phyloP scores from a whole-genome alignment of 2,329 filamentous ascomycete species.

The Lizonia empirigonia region DNA sequence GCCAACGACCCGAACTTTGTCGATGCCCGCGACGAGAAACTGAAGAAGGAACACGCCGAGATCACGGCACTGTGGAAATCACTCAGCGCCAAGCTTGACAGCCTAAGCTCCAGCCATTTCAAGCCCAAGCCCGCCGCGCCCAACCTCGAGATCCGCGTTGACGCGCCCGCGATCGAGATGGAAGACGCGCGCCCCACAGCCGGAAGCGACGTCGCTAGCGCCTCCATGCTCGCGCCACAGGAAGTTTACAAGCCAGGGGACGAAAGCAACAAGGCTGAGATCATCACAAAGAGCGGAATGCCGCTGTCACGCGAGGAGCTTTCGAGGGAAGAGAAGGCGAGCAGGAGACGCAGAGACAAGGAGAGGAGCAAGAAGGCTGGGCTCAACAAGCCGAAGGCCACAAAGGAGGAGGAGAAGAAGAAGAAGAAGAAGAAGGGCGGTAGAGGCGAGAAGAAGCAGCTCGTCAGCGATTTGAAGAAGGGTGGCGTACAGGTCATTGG shows the following conservation, averaged over 20 bases:
- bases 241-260: constrained; percentile 88
- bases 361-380: constrained; percentile 78
- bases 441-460: constrained; percentile 55
- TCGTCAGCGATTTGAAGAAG: constrained; percentile 74
- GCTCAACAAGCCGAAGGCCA: constrained; percentile 53
- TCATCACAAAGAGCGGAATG: constrained; percentile 77
- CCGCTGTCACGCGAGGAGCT: constrained; percentile 84
- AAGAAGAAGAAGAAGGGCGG: constrained; percentile 58
- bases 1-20: constrained; percentile 79
- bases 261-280: constrained; percentile 69
- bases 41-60: constrained; percentile 80
- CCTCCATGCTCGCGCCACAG: constrained; percentile 84
- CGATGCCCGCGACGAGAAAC: constrained; percentile 80
- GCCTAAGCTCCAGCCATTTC: constrained; percentile 93
- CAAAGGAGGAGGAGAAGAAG: constrained; percentile 41
- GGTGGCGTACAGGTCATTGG: constrained; percentile 92
- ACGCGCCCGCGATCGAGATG: constrained; percentile 91
- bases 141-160: constrained; percentile 83
- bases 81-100: constrained; percentile 79
- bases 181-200: constrained; percentile 92
- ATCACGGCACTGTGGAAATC: constrained; percentile 83
- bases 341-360: constrained; percentile 79
- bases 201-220: constrained; percentile 71
- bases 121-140: constrained; percentile 84
- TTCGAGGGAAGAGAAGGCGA: constrained; percentile 81